Evolutionary conservation across 108 stramenopile genomes (phyloP).

Genomic region (Chaetoceros muelleri): DNA sequence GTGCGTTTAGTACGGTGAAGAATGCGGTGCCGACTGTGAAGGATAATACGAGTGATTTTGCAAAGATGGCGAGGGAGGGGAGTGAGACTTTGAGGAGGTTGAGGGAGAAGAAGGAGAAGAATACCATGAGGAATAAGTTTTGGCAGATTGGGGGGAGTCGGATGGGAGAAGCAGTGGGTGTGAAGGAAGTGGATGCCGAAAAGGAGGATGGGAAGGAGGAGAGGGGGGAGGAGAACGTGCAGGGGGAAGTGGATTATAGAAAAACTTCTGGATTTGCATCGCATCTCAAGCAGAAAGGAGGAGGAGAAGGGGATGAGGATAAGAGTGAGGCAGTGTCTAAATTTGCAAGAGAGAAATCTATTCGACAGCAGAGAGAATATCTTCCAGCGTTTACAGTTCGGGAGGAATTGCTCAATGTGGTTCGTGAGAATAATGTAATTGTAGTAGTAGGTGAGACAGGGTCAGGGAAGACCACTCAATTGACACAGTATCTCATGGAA

Average conservation of each 20-base stretch:
- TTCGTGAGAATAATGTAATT: slow-evolving; percentile 92
- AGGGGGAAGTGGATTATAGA: slow-evolving; percentile 81
- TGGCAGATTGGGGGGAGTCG: slow-evolving; percentile 96
- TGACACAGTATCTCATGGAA: slow-evolving; percentile 96
- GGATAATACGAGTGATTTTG: slow-evolving; percentile 86
- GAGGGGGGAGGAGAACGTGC: slow-evolving; percentile 12
- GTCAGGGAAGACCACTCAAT: slow-evolving; percentile 86
- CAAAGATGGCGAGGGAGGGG: slow-evolving; percentile 84
- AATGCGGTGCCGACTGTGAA: slow-evolving; percentile 81
- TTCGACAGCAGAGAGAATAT: slow-evolving; percentile 88
- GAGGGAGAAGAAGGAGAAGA: slow-evolving; percentile 81
- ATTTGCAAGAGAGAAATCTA: slow-evolving; percentile 83
- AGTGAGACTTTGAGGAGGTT: slow-evolving; percentile 57
- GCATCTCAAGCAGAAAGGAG: slow-evolving; percentile 62
- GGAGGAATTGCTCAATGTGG: slow-evolving; percentile 81
- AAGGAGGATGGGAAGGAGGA: slow-evolving; percentile 17
- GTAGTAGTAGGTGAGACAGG: slow-evolving; percentile 96
- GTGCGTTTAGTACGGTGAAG: slow-evolving; percentile 68
- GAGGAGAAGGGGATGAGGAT: slow-evolving; percentile 10
- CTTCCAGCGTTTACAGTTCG: slow-evolving; percentile 92
- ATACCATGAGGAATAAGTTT: slow-evolving; percentile 92
- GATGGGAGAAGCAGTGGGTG: slow-evolving; percentile 90
- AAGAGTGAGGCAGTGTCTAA: slow-evolving; percentile 41
- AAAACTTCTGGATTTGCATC: slow-evolving; percentile 78
- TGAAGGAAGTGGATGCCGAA: slow-evolving; percentile 37